Percentiles rank a stretch among this genome's conserved stretches.
Evolutionary conservation across 139 green algal species (phyloP).

Genomic region (Nannochloris sp.): DNA sequence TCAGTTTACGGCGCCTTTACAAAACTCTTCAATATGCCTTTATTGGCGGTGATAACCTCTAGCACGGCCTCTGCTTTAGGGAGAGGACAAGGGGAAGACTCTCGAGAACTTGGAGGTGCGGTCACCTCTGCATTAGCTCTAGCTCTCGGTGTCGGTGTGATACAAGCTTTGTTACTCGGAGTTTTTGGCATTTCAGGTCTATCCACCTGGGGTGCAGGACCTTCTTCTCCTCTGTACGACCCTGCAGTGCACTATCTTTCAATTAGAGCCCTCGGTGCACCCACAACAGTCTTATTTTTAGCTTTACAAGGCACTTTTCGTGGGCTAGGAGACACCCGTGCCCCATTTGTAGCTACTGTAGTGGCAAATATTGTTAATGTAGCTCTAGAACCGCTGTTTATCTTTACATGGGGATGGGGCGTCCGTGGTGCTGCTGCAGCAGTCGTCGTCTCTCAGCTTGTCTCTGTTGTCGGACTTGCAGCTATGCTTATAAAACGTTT

Average conservation of each 20-base stretch:
- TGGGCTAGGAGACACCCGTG: conserved; percentile 34
- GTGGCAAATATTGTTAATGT: conserved; percentile 30
- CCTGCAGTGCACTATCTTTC: conserved; percentile 35
- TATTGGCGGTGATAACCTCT: conserved; percentile 65
- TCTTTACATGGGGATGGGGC: conserved; percentile 56
- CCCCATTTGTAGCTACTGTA: conserved; percentile 33
- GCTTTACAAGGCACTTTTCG: conserved; percentile 52
- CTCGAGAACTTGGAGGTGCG: background rate
- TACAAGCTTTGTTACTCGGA: conserved; percentile 42
- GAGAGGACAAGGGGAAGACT: background rate
- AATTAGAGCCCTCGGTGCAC: conserved; percentile 49
- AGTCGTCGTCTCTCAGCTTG: conserved; percentile 50
- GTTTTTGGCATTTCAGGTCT: conserved; percentile 2
- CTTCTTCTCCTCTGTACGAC: conserved; percentile 12
- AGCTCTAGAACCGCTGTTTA: conserved; percentile 50
- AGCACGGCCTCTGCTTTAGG: conserved; percentile 46
- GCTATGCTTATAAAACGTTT: background rate
- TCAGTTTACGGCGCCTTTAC: conserved; percentile 62
- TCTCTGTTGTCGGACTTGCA: background rate
- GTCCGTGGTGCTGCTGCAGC: conserved; percentile 57
- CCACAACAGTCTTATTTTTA: conserved; percentile 33
- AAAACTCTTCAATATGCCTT: conserved; percentile 68
- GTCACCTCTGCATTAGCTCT: conserved; percentile 23
- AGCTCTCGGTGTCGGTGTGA: conserved; percentile 12
- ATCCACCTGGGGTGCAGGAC: conserved; percentile 32